Conservation (phyloP, 495 filamentous ascomycete species). For the Staphylotrichum longicolle region DNA sequence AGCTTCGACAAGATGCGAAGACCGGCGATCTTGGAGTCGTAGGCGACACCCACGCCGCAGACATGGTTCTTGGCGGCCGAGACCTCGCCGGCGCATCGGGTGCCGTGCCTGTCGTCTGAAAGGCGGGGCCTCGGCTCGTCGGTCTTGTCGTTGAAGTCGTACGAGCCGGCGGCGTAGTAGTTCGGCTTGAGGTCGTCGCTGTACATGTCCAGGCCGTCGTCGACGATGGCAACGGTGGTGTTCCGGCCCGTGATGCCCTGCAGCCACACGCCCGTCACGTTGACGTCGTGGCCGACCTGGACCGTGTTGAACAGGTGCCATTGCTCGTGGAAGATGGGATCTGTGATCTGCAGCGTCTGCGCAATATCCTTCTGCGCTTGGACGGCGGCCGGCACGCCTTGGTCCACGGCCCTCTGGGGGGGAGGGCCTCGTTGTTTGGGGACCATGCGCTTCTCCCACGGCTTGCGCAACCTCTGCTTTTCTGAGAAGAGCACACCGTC, state of each 20-base stretch:
- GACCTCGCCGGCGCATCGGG: slow-evolving; percentile 91
- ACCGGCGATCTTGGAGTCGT: slow-evolving; percentile 82
- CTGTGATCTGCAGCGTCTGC: slow-evolving; percentile 64
- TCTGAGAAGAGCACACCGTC: slow-evolving; percentile 75
- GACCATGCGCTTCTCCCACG: slow-evolving; percentile 72
- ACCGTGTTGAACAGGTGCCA: slow-evolving; percentile 91
- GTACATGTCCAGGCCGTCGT: slow-evolving; percentile 96
- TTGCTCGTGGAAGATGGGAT: slow-evolving; percentile 89
- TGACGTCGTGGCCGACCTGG: slow-evolving; percentile 84
- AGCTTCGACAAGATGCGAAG: slow-evolving; percentile 85
- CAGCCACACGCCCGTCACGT: slow-evolving; percentile 88
- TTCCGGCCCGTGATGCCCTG: slow-evolving; percentile 91
- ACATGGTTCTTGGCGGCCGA: slow-evolving; percentile 85
- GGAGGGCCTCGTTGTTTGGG: slow-evolving; percentile 28
- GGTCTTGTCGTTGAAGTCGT: slow-evolving; percentile 86
- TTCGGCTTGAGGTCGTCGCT: slow-evolving; percentile 91
- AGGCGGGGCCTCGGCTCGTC: slow-evolving; percentile 77
- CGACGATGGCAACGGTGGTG: slow-evolving; percentile 85
- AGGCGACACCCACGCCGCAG: slow-evolving; percentile 95
- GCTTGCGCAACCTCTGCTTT: slow-evolving; percentile 71
- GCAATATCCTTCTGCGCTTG: slow-evolving; percentile 60
- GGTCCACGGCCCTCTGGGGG: slow-evolving; percentile 25
- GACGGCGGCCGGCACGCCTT: slow-evolving; percentile 48
- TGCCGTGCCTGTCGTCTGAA: slow-evolving; percentile 83
- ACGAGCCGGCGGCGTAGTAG: slow-evolving; percentile 86